Percentiles rank a stretch among this genome's conserved stretches.
Evolutionary conservation across 1,284 basidiomycete genomes (phyloP).

Genomic region (Taiwanofungus camphoratus): DNA sequence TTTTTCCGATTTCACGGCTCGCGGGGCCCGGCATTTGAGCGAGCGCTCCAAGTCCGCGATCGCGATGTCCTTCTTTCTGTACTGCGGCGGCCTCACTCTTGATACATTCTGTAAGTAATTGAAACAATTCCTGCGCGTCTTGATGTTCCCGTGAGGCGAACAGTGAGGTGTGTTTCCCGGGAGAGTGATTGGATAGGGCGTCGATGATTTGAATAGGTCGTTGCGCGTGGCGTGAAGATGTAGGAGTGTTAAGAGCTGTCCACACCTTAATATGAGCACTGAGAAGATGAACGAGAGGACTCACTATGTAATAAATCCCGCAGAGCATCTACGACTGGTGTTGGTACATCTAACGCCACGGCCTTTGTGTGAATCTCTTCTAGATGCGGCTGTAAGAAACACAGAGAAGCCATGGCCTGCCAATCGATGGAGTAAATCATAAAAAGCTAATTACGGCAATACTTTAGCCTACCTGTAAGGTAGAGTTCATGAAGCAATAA

Average conservation of each 20-base stretch:
- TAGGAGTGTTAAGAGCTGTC: slow-evolving; percentile 70
- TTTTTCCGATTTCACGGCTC: slow-evolving; percentile 45
- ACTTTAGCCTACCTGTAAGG: slow-evolving; percentile 68
- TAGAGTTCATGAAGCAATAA: slow-evolving; percentile 94
- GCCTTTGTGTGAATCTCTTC: slow-evolving; percentile 69
- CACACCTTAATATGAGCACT: slow-evolving; percentile 13
- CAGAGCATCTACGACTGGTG: slow-evolving; percentile 79
- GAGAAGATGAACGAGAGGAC: slow-evolving; percentile 20
- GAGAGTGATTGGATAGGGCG: slow-evolving; percentile 55
- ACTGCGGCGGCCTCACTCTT: slow-evolving; percentile 72
- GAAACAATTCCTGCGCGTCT: slow-evolving; percentile 94
- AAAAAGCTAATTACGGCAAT: slow-evolving; percentile 1
- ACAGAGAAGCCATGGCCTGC: slow-evolving; percentile 79
- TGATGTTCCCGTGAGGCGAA: slow-evolving; percentile 88
- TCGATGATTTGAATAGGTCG: slow-evolving; percentile 68
- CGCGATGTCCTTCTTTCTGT: slow-evolving; percentile 57
- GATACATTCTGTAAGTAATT: slow-evolving; percentile 82
- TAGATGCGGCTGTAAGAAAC: slow-evolving; percentile 72
- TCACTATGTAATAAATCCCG: slow-evolving; percentile 60
- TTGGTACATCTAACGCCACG: slow-evolving; percentile 69
- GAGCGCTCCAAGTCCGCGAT: slow-evolving; percentile 60
- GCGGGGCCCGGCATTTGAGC: slow-evolving; percentile 23
- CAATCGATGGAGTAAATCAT: slow-evolving; percentile 4
- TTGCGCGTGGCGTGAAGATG: slow-evolving; percentile 50
- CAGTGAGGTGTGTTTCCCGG: slow-evolving; percentile 54